Evolutionary conservation across 805 yeast species (phyloP), one percentile per base, ranked within the genome.

Genomic region (Kodamaea leandrae): DNA sequence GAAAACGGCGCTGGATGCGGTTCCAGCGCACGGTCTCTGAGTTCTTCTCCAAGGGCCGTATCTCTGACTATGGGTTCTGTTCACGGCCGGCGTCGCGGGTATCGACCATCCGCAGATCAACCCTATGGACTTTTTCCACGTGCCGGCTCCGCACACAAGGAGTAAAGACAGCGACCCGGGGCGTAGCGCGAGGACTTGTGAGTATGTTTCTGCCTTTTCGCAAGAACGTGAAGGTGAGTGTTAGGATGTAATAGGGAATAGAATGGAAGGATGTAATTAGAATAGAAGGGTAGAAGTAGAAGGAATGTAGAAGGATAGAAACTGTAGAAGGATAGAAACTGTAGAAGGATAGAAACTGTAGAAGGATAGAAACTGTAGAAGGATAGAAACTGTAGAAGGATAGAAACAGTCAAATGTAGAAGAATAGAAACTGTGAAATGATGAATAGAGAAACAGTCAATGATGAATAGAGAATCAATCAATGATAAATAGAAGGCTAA

Each of bases 1-100:
- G 60, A 24, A 53, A 57, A 28, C 39, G 68, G 41, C 44, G 57
- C 27, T 61, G 64, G 64, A 50, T 50, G 41, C 37, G 66, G 39
- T 47, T 61, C 36, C 55, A 55, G 41, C 36, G 64, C 15, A 58
- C 64, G 1, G 18, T 60, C 9, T 45, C 44, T 25, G 62, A 39
- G 20, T 58, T 57, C 37, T 54, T 58, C 51, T 53, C 41, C 32
- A 61, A 49, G 26, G 67, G 62, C 21, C 49, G 45, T 39, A 46
- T 54, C 35, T 41, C 46, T 15, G 63, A 55, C 46, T 64, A 54
- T 16, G 57, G 53, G n/a, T 53, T 51, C 13, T 53, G 51, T 37
- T 38, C 43, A 14, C 32, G 36, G 36, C 51, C 30, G 14, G 18
- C n/a, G 2, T 23, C 37, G 23, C 28, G 32, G 6, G 49, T 58